Evolutionary conservation across 2,329 filamentous ascomycete species (phyloP), one percentile per base, ranked within the genome.

Genomic region (Paecilomyces formosus): DNA sequence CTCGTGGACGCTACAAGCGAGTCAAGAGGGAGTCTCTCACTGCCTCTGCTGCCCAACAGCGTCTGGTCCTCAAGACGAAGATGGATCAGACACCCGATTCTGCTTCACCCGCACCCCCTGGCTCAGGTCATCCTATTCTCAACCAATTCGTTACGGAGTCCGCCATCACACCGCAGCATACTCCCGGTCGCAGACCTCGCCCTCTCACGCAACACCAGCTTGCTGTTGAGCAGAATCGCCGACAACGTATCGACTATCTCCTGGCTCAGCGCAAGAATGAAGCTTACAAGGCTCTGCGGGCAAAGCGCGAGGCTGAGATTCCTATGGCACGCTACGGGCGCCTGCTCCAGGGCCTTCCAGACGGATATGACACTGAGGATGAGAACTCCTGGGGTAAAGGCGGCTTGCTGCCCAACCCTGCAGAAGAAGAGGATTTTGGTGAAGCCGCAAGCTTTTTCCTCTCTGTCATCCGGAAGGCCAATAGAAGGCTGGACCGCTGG

Each of bases 181-280:
- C 63, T 56, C 66, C 68, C 49, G 67, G 70, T 53, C 74, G 76
- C 55, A 76, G 78, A 12, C 75, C 77, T 13, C 74, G 78, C 18
- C 78, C 78, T 9, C 70, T 80, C 49, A 81, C 78, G 2, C 77
- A 79, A 55, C 79, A 81, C 57, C 78, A 81, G 58, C 70, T 79
- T 55, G 78, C 79, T 22, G 74, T 81, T 4, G 78, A 80, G 60
- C 75, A 79, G 56, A 78, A 80, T 58, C 73, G 77, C 31, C 76
- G 75, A 56, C 74, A 78, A 60, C 76, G 78, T 7, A 76, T 80
- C 58, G 76, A 79, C 24, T 79, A 79, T 63, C 68, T 79, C 8
- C 67, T 81, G 12, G 72, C 74, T 24, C 75, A 77, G 60, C 74
- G 77, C 39, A 74, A 73, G 59, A 65, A 62, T 39, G 72, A 75